A percentile compares a stretch with the other conserved stretches of the same genome.
These are phyloP conservation scores for Salvia rosmarinus DNA, from an alignment of 257 asterid genomes.

Conservation along the genomic window DNA sequence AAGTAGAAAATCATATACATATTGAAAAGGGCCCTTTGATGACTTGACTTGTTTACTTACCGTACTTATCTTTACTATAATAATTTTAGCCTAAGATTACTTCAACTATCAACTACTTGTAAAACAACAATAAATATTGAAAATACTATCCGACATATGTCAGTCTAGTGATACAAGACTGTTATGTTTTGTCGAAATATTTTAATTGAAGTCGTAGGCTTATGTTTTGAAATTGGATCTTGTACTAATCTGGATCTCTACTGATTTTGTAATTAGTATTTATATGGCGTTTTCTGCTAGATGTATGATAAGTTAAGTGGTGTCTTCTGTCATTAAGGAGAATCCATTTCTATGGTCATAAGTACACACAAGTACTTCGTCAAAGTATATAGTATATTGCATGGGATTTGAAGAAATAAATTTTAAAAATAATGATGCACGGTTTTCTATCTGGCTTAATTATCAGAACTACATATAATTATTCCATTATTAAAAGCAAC, in stretches of 20 bases:
- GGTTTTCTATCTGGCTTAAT: not conserved
- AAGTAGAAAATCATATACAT: too few species aligned
- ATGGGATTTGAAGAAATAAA: conserved; percentile 7
- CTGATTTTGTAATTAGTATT: conserved; percentile 6
- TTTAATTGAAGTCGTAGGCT: not conserved
- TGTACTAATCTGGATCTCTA: conserved; percentile 21
- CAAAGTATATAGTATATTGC: not conserved
- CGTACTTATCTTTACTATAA: not conserved
- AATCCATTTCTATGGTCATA: not conserved
- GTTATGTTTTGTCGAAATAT: not conserved
- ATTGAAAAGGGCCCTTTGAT: too few species aligned
- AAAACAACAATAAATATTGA: not conserved
- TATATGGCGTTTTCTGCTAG: too few species aligned
- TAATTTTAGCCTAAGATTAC: not conserved
- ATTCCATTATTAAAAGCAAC: not conserved
- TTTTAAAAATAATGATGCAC: not conserved
- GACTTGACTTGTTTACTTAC: not conserved
- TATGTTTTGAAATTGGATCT: conserved; percentile 14
- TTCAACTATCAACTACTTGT: not conserved
- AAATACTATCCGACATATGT: not conserved
- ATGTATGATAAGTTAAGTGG: conserved; percentile 3
- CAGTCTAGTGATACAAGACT: not conserved
- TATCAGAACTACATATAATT: not conserved
- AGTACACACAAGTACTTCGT: conserved; percentile 12
- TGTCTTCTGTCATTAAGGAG: conserved; percentile 4